phyloP scores from a whole-genome alignment of 2,329 filamentous ascomycete species.

The Sporothrix curviconia region DNA sequence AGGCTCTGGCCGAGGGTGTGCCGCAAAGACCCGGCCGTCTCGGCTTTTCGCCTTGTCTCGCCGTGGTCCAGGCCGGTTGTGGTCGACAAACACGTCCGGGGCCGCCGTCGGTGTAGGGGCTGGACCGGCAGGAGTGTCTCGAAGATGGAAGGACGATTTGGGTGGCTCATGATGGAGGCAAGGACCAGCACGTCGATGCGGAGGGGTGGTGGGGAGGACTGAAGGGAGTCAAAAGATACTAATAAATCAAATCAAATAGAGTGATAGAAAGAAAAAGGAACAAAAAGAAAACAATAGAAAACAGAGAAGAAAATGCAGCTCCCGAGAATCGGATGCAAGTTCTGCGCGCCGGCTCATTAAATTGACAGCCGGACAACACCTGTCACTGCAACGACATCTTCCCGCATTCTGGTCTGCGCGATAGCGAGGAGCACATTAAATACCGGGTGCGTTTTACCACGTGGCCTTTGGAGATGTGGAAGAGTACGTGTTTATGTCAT shows the following conservation, averaged over 20 bases:
- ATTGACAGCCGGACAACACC: background rate
- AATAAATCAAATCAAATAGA: too few species aligned
- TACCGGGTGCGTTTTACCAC: background rate
- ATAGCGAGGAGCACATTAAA: background rate
- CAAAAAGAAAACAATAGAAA: background rate
- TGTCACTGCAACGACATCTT: too few species aligned
- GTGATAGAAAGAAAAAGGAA: background rate
- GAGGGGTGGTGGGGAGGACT: too few species aligned
- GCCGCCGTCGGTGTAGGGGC: background rate
- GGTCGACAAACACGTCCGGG: background rate
- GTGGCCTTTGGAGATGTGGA: too few species aligned
- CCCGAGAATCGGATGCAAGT: background rate
- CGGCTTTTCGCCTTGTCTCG: background rate
- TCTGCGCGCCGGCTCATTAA: background rate
- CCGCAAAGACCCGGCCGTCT: background rate
- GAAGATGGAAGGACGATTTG: background rate
- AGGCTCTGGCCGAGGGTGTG: background rate
- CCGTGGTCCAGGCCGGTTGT: background rate
- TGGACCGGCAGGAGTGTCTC: background rate
- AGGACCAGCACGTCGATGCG: background rate
- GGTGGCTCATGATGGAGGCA: background rate
- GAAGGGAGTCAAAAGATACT: background rate
- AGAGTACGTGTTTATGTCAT: too few species aligned
- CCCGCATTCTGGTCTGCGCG: too few species aligned
- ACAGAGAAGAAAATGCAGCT: background rate